Evolutionary conservation across 305 asterid genomes (phyloP).

Genomic region (Fraxinus nigra): DNA sequence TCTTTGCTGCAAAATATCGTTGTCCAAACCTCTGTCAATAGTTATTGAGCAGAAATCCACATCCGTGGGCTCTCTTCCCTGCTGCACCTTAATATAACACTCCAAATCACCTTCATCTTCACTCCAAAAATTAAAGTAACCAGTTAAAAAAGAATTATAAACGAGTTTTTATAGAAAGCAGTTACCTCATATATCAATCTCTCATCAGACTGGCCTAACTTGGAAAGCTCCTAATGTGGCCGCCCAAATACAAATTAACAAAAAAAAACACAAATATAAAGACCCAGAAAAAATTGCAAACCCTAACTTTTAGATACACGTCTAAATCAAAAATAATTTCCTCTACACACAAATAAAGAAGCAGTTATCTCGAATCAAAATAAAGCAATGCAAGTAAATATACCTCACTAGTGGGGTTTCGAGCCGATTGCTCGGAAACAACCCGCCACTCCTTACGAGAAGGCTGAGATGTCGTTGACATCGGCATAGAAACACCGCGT

Average conservation of each 20-base stretch:
- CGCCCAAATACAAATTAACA: neutral
- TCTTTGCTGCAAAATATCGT: slow-evolving; percentile 43
- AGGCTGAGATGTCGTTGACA: slow-evolving; percentile 50
- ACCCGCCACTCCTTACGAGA: slow-evolving; percentile 95
- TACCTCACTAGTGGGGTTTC: slow-evolving; percentile 40
- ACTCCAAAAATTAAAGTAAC: slow-evolving; percentile 8
- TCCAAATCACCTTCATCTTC: slow-evolving; percentile 30
- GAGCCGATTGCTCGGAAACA: slow-evolving; percentile 67
- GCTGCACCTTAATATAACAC: slow-evolving; percentile 60
- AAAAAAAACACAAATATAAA: neutral
- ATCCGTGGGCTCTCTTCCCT: slow-evolving; percentile 63
- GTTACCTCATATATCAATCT: slow-evolving; percentile 78
- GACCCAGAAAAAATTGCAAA: neutral
- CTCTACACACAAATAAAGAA: neutral
- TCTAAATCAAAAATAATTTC: neutral
- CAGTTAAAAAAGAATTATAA: neutral
- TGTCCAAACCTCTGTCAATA: slow-evolving; percentile 52
- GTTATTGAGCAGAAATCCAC: slow-evolving; percentile 63
- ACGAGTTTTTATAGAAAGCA: neutral
- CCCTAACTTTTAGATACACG: neutral
- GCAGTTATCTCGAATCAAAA: neutral
- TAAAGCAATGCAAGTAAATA: slow-evolving; percentile 7
- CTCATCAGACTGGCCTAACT: slow-evolving; percentile 70
- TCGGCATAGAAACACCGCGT: slow-evolving; percentile 52
- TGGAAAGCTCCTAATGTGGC: slow-evolving; percentile 54